Evolutionary conservation across 768 basidiomycete genomes (phyloP).

Genomic region (Amyloporia xantha): DNA sequence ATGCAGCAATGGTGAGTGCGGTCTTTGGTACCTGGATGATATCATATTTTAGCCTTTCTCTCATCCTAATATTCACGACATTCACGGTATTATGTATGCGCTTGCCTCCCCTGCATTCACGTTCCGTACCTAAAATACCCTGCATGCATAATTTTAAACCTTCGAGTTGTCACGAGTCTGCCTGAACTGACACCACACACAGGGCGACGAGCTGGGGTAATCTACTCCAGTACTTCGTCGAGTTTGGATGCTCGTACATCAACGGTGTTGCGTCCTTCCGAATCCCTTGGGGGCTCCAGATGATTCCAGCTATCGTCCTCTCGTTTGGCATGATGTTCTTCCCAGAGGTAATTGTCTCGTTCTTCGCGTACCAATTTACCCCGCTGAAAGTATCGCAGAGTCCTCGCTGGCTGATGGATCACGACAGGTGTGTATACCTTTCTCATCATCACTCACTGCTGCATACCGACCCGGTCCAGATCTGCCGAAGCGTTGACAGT

Average conservation of each 20-base stretch:
- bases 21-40: no score
- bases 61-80: no score
- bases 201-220: constrained; percentile 70
- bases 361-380: background rate
- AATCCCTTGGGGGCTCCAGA: constrained; percentile 74
- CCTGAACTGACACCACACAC: no score
- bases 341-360: constrained; percentile 36
- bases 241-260: constrained; percentile 72
- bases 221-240: constrained; percentile 67
- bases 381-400: constrained; percentile 3
- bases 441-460: background rate
- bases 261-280: constrained; percentile 67
- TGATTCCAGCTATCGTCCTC: constrained; percentile 71
- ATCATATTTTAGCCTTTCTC: no score
- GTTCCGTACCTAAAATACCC: no score
- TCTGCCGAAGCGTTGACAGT: constrained; percentile 55
- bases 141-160: no score
- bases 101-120: background rate
- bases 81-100: no score
- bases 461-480: background rate
- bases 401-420: constrained; percentile 67
- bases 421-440: constrained; percentile 37
- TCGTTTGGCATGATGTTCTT: constrained; percentile 60
- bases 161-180: no score
- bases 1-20: constrained; percentile 58